These are phyloP conservation scores for Tulasnella sp. DNA, from an alignment of 768 basidiomycete species.

Conservation along the genomic window DNA sequence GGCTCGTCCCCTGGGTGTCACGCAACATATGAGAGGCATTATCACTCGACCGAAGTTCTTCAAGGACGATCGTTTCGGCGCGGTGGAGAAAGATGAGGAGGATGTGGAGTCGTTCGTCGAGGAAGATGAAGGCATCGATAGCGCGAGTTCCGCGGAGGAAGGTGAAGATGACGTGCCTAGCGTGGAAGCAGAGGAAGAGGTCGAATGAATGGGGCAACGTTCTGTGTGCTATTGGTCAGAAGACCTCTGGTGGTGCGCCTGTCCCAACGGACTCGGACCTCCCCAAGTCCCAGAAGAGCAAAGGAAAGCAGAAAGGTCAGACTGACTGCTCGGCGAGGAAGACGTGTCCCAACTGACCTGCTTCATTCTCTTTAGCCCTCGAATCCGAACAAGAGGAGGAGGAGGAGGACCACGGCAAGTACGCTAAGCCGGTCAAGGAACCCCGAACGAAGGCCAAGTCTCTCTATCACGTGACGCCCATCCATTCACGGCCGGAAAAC, in stretches of 20 bases:
- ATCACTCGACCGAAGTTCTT: slow-evolving; percentile 34
- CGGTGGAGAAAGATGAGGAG: slow-evolving; percentile 14
- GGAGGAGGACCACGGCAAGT: slow-evolving; percentile 39
- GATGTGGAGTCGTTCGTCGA: background rate
- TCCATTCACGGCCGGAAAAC: slow-evolving; percentile 16
- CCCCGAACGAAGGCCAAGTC: slow-evolving; percentile 84
- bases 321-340: too few relatives aligned
- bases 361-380: background rate
- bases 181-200: slow-evolving; percentile 42
- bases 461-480: slow-evolving; percentile 25
- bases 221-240: slow-evolving; percentile 50
- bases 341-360: too few relatives aligned
- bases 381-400: slow-evolving; percentile 38
- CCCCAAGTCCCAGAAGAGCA: slow-evolving; percentile 38
- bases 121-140: background rate
- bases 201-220: slow-evolving; percentile 90
- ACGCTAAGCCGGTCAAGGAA: slow-evolving; percentile 55
- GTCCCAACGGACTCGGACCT: background rate
- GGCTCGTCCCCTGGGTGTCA: slow-evolving; percentile 20
- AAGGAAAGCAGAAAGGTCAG: slow-evolving; percentile 42
- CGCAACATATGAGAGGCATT: slow-evolving; percentile 28
- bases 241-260: slow-evolving; percentile 52
- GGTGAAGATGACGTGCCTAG: slow-evolving; percentile 39
- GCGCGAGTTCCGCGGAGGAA: background rate
- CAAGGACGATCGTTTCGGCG: slow-evolving; percentile 24